Evolutionary conservation across 495 filamentous ascomycete species (phyloP).

Genomic region (Choiromyces venosus): DNA sequence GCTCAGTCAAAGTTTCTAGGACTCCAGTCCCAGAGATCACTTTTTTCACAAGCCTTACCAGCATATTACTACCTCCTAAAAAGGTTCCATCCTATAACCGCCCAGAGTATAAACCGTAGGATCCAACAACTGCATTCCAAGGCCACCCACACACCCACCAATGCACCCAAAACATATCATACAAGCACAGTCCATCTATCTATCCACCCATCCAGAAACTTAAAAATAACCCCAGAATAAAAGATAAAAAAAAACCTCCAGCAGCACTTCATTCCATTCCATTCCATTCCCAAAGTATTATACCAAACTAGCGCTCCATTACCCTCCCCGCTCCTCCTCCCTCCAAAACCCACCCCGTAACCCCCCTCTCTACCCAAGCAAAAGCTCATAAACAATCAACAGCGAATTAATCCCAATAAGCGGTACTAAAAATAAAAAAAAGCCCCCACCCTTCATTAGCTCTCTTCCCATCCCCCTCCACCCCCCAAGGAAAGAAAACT

Average conservation of each 20-base stretch:
- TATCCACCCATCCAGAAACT: background rate
- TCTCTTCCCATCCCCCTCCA: conserved; percentile 26
- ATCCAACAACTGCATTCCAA: background rate
- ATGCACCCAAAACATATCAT: background rate
- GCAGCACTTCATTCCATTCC: background rate
- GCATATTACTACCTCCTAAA: background rate
- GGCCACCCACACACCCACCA: background rate
- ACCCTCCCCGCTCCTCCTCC: no score
- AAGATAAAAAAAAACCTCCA: background rate
- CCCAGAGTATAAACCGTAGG: background rate
- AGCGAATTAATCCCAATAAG: conserved; percentile 86
- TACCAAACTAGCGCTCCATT: no score
- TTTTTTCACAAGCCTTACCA: background rate
- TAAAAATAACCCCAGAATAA: background rate
- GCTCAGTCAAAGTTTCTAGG: background rate
- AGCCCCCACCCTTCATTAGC: conserved; percentile 1
- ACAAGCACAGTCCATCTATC: background rate
- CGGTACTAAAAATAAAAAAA: conserved; percentile 79
- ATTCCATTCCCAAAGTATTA: background rate
- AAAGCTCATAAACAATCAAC: conserved; percentile 81
- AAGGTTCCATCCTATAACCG: background rate
- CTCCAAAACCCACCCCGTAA: no score
- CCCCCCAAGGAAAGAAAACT: conserved; percentile 42
- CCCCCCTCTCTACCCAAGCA: conserved; percentile 59
- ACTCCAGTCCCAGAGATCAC: background rate